Base-by-base conservation (phyloP, 2,329 filamentous ascomycete species). In the Lecanicillium sp. region DNA sequence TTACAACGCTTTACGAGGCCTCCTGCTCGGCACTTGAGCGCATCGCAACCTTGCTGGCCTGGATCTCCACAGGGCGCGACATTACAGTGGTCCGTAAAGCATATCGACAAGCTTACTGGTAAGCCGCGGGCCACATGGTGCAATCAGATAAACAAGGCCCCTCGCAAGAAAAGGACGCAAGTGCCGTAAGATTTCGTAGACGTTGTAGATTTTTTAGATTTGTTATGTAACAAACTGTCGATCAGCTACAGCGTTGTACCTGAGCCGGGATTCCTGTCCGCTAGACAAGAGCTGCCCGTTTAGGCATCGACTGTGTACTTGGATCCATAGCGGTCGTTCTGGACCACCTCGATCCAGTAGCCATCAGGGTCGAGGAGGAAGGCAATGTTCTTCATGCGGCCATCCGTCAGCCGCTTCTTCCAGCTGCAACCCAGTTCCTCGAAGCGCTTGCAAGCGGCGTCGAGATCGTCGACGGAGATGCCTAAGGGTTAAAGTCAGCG, bases 401-500 rank as follows among this genome's bases (percentile, higher is more conserved):
- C 91, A 54, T 97, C 91, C 2, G 88, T 95, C 52, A 97, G 75
- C 55, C 87, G 78, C 82, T 97, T 97, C 81, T 95, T 95, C 88
- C 90, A 98, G 67, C 78, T 83, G 48, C 91, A 86, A 5, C 84
- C 79, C 61, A 87, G 72, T 48, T 82, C 79, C 64, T 97, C 93
- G 57, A 97, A 90, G 12, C 90, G 80, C 61, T 83, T 71, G 68
- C 91, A 96, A 9, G 93, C 90, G 7, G 86, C 85, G 45, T 93
- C 83, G n/a, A 97, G 63, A 62, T 95, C 82, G 62, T 97, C 91
- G 11, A 96, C 90, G 2, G 84, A 77, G 45, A 97, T 71, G 62
- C 82, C 83, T 86, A 39, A 12, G 19, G 19, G 44, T 5, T 12
- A 8, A 15, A n/a, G 39, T 42, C 20, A 48, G 44, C 19, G 17